A percentile compares a stretch with the other conserved stretches of the same genome.
phyloP scores from a whole-genome alignment of 257 asterid genomes.

The Nicotiana tomentosiformis region DNA sequence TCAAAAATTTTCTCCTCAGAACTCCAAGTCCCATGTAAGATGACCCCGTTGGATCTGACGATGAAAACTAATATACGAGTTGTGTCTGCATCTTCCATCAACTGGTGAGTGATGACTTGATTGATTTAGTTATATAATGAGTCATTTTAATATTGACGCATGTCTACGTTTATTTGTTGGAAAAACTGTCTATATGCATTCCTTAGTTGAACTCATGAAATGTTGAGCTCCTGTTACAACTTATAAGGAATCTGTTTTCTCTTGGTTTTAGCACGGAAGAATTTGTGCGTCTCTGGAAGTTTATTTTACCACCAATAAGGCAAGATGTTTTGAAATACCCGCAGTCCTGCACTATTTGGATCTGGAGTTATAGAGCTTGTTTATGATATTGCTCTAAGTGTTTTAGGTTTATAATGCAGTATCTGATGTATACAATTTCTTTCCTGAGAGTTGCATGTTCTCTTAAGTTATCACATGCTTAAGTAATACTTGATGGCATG shows the following conservation, averaged over 20 bases:
- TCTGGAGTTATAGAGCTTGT: neutral
- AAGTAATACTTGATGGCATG: neutral
- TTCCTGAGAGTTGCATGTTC: neutral
- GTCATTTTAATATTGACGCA: neutral
- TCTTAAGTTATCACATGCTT: neutral
- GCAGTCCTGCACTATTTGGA: neutral
- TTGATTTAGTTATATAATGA: neutral
- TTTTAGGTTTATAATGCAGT: neutral
- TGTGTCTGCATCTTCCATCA: slow-evolving; percentile 62
- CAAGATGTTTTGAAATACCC: neutral
- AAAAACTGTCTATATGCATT: neutral
- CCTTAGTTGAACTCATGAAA: neutral
- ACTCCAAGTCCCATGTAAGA: slow-evolving; percentile 48
- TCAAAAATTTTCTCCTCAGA: slow-evolving; percentile 40
- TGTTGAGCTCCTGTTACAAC: too few relatives aligned
- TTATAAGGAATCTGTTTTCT: too few relatives aligned
- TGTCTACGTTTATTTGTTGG: neutral
- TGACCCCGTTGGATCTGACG: slow-evolving; percentile 78
- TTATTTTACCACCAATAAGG: neutral
- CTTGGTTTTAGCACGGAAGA: neutral
- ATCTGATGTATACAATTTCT: neutral
- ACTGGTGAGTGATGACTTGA: slow-evolving; percentile 49
- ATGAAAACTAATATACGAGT: slow-evolving; percentile 69
- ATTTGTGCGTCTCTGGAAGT: neutral
- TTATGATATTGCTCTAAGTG: neutral